phyloP scores from a whole-genome alignment of 768 basidiomycete species.

The Lanmaoa rubissima region DNA sequence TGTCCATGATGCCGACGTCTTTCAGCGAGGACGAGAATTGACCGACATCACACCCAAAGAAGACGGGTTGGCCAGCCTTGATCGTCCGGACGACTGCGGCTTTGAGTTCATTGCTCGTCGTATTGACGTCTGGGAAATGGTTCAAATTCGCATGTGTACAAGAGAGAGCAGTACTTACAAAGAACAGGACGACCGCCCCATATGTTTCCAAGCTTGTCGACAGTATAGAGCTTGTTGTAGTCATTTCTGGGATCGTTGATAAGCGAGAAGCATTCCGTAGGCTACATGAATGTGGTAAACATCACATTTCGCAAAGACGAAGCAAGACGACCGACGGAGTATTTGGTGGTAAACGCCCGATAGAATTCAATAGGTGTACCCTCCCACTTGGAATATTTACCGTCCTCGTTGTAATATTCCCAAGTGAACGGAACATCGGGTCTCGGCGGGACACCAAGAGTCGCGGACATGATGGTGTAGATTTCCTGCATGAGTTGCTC shows the following conservation, averaged over 20 bases:
- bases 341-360: slow-evolving; percentile 57
- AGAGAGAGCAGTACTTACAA: slow-evolving; percentile 48
- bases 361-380: slow-evolving; percentile 84
- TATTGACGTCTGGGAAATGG: slow-evolving; percentile 73
- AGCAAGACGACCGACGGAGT: slow-evolving; percentile 42
- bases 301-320: neutral
- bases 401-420: slow-evolving; percentile 86
- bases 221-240: slow-evolving; percentile 82
- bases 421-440: slow-evolving; percentile 72
- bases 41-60: slow-evolving; percentile 97
- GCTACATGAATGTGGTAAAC: slow-evolving; percentile 35
- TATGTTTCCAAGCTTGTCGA: slow-evolving; percentile 90
- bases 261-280: slow-evolving; percentile 80
- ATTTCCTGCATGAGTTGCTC: slow-evolving; percentile 81
- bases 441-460: slow-evolving; percentile 81
- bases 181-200: slow-evolving; percentile 83
- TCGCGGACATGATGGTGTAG: slow-evolving; percentile 80
- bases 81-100: slow-evolving; percentile 77
- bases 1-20: slow-evolving; percentile 80
- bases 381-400: slow-evolving; percentile 70
- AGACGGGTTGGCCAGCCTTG: slow-evolving; percentile 85
- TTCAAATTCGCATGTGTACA: neutral
- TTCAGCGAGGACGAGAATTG: slow-evolving; percentile 65
- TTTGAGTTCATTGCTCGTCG: slow-evolving; percentile 79
- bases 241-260: slow-evolving; percentile 93